phyloP scores from a whole-genome alignment of 495 filamentous ascomycete genomes.

The Aspergillus sparsus region DNA sequence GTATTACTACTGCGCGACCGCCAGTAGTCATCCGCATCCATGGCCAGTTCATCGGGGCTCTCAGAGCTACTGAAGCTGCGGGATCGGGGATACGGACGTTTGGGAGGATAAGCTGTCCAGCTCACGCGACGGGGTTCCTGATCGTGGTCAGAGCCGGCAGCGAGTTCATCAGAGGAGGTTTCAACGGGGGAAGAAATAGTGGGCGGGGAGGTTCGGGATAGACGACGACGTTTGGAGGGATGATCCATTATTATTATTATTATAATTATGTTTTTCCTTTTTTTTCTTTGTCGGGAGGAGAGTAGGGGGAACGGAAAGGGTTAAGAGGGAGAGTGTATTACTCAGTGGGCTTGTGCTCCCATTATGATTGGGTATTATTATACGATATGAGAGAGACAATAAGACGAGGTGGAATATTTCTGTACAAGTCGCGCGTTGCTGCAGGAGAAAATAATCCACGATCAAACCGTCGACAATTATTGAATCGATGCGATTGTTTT shows the following conservation, averaged over 20 bases:
- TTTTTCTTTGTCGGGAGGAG: too few relatives aligned
- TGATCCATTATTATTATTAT: constrained; percentile 36
- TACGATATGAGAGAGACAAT: too few relatives aligned
- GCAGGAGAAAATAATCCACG: too few relatives aligned
- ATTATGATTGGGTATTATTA: too few relatives aligned
- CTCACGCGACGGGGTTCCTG: constrained; percentile 45
- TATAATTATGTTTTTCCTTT: neutral
- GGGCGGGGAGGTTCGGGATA: constrained; percentile 34
- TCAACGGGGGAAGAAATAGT: constrained; percentile 39
- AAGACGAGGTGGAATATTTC: too few relatives aligned
- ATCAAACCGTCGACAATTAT: too few relatives aligned
- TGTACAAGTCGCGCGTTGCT: too few relatives aligned
- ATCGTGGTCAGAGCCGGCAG: constrained; percentile 45
- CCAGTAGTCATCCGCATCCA: constrained; percentile 47
- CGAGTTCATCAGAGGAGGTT: constrained; percentile 57
- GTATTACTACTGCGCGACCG: constrained; percentile 23
- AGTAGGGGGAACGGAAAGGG: too few relatives aligned
- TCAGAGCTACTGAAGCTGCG: constrained; percentile 40
- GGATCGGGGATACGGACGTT: constrained; percentile 37
- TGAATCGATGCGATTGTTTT: too few relatives aligned
- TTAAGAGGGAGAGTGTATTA: too few relatives aligned
- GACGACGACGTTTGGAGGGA: constrained; percentile 57
- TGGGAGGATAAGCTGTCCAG: constrained; percentile 41
- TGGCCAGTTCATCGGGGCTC: constrained; percentile 49
- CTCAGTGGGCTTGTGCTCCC: too few relatives aligned